Conservation (phyloP, 768 basidiomycete genomes). For the Auricularia sp. region DNA sequence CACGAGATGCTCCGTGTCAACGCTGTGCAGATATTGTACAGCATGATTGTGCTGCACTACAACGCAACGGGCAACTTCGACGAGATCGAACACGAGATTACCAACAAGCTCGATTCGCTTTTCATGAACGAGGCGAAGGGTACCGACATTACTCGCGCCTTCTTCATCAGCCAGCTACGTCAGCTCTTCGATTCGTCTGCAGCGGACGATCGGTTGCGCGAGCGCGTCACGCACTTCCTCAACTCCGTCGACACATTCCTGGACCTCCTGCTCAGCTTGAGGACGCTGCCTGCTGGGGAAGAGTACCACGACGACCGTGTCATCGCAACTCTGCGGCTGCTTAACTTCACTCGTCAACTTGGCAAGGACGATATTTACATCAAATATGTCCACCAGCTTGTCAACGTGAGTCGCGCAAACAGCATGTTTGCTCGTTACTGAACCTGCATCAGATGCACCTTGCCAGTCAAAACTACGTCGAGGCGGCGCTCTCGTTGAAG, state of each 20-base stretch:
- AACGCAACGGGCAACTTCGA: conserved; percentile 77
- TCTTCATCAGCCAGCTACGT: conserved; percentile 86
- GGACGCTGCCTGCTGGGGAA: conserved; percentile 83
- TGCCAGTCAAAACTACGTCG: conserved; percentile 82
- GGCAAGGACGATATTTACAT: conserved; percentile 91
- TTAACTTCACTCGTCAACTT: conserved; percentile 90
- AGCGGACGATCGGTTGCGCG: conserved; percentile 70
- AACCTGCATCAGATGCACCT: conserved; percentile 62
- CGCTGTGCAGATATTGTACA: conserved; percentile 86
- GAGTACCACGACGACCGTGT: conserved; percentile 93
- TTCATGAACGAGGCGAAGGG: conserved; percentile 92
- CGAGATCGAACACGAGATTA: conserved; percentile 84
- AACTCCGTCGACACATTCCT: conserved; percentile 89
- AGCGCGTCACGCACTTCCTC: conserved; percentile 71
- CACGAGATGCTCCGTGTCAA: conserved; percentile 86
- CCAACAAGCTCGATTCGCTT: conserved; percentile 79
- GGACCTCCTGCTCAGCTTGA: conserved; percentile 76
- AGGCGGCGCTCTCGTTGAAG: conserved; percentile 88
- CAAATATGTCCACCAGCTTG: conserved; percentile 92
- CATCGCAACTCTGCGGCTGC: conserved; percentile 80
- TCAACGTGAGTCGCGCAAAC: conserved; percentile 51
- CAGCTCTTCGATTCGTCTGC: conserved; percentile 79
- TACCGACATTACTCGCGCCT: conserved; percentile 83
- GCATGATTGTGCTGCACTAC: conserved; percentile 92
- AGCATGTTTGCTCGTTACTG: background rate